phyloP scores from a whole-genome alignment of 2,329 filamentous ascomycete species.

The Akanthomyces muscarius region DNA sequence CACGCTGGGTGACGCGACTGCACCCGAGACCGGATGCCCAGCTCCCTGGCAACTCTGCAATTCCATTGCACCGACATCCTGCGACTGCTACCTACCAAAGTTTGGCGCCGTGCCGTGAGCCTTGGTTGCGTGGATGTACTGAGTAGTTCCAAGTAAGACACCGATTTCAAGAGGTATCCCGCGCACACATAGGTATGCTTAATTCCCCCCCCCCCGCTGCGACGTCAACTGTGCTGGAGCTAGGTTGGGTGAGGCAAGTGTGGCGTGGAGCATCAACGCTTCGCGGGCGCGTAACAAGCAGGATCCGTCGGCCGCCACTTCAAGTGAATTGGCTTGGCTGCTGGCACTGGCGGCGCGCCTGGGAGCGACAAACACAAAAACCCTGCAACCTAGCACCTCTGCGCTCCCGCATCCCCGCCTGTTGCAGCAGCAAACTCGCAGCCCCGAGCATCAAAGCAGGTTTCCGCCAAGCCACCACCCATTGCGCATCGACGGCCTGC shows the following conservation, averaged over 20 bases:
- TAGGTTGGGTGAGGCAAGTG: constrained; percentile 1
- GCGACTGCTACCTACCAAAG: background rate
- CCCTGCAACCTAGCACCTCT: constrained; percentile 6
- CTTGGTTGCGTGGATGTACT: background rate
- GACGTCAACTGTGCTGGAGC: background rate
- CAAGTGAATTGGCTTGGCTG: constrained; percentile 2
- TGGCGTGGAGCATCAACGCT: constrained; percentile 5
- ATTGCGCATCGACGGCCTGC: background rate
- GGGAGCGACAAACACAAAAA: constrained; percentile 14
- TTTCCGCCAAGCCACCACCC: background rate
- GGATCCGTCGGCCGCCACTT: constrained; percentile 10
- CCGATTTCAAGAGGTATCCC: background rate
- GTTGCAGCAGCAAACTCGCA: constrained; percentile 3
- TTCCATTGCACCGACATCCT: background rate
- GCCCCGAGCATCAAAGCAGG: background rate
- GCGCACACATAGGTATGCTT: background rate
- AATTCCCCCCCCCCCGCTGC: background rate
- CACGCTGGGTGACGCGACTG: background rate
- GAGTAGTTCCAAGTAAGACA: background rate
- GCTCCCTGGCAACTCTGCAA: background rate
- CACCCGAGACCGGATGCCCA: background rate
- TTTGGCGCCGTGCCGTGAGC: background rate
- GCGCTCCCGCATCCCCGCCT: constrained; percentile 7
- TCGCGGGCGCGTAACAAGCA: background rate
- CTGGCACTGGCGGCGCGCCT: constrained; percentile 6